Conservation (phyloP, 73 alveolate genomes). For the Loxodes magnus region DNA sequence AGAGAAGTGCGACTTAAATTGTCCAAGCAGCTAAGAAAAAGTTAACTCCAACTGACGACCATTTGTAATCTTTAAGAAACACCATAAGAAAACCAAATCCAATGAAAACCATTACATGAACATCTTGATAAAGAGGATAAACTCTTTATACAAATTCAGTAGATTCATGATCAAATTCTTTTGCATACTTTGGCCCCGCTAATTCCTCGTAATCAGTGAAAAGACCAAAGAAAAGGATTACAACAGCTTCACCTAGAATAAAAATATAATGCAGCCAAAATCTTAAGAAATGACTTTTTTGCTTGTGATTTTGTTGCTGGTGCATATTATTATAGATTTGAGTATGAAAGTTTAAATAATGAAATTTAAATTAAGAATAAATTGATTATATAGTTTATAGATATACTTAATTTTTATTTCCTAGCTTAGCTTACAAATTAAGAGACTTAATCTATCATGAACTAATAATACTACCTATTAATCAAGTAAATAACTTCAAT, state of each 20-base stretch:
- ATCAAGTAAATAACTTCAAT: no score
- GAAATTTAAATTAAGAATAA: no score
- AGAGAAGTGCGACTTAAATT: slow-evolving; percentile 33
- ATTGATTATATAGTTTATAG: no score
- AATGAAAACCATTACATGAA: slow-evolving; percentile 54
- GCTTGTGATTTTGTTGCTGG: no score
- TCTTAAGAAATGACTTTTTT: no score
- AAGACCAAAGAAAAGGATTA: slow-evolving; percentile 10
- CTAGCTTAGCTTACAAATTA: no score
- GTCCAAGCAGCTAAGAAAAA: slow-evolving; percentile 43
- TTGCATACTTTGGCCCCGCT: not conserved
- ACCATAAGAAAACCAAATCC: slow-evolving; percentile 71
- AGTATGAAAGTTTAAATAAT: no score
- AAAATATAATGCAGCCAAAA: no score
- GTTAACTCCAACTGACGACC: slow-evolving; percentile 53
- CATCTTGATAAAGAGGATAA: slow-evolving; percentile 46
- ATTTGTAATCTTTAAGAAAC: slow-evolving; percentile 39
- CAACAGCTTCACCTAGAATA: not conserved
- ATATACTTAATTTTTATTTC: no score
- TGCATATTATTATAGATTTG: no score
- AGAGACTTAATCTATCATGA: no score
- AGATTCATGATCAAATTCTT: not conserved
- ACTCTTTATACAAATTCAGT: not conserved
- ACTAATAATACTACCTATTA: no score
- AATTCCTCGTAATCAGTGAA: slow-evolving; percentile 1